A percentile compares a stretch with the other conserved stretches of the same genome.
phyloP scores from a whole-genome alignment of 257 asterid species.

The Gentiana macrophylla region DNA sequence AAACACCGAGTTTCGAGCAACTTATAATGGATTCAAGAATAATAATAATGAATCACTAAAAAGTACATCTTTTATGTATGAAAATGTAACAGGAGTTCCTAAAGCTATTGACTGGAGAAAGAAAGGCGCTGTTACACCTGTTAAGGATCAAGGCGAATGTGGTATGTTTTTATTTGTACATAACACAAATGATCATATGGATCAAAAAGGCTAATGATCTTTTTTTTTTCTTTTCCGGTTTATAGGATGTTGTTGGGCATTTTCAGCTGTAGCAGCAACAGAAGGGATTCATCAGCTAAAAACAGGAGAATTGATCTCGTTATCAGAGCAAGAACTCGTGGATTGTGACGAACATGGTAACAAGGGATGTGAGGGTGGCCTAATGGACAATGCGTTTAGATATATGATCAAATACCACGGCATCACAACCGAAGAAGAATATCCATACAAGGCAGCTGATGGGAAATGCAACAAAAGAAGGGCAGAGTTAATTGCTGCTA shows the following conservation, averaged over 20 bases:
- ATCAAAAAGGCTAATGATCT: too few relatives aligned
- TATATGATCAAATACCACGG: slow-evolving; percentile 1
- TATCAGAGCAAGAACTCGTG: slow-evolving; percentile 6
- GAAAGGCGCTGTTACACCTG: background rate
- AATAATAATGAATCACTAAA: too few relatives aligned
- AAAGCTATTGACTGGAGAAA: background rate
- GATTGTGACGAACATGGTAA: background rate
- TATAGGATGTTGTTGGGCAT: slow-evolving; percentile 7
- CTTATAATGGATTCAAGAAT: background rate
- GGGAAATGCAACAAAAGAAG: slow-evolving; percentile 18
- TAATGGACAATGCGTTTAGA: background rate
- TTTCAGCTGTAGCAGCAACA: slow-evolving; percentile 5
- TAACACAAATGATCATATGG: too few relatives aligned
- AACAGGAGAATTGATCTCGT: background rate
- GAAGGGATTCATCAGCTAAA: slow-evolving; percentile 5
- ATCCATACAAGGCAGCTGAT: slow-evolving; percentile 9
- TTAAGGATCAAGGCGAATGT: slow-evolving; percentile 8
- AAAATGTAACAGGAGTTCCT: background rate
- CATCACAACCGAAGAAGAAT: slow-evolving; percentile 2
- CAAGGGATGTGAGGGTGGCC: slow-evolving; percentile 4
- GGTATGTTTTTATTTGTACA: background rate
- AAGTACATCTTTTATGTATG: background rate
- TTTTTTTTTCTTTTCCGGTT: too few relatives aligned
- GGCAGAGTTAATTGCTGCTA: slow-evolving; percentile 14
- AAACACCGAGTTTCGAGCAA: background rate